Evolutionary conservation across 257 asterid species (phyloP).

Genomic region (Lavandula angustifolia): DNA sequence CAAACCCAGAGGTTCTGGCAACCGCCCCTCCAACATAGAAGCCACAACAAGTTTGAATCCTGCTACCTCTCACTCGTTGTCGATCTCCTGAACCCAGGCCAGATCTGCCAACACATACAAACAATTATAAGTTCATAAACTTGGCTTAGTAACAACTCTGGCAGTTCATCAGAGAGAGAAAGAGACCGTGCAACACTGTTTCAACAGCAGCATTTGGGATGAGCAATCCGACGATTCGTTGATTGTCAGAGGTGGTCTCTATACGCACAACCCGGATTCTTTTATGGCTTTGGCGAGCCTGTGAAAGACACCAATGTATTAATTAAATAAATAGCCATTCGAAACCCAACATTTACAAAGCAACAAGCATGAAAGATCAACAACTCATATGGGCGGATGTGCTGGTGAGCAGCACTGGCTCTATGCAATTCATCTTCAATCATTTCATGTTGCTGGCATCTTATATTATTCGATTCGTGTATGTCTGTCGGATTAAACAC

Average conservation of each 20-base stretch:
- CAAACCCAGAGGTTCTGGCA: slow-evolving; percentile 16
- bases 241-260: slow-evolving; percentile 81
- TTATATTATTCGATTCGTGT: neutral
- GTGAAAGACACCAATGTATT: slow-evolving; percentile 26
- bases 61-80: slow-evolving; percentile 31
- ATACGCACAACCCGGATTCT: slow-evolving; percentile 83
- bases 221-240: slow-evolving; percentile 81
- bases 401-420: no score
- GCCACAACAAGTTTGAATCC: neutral
- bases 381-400: no score
- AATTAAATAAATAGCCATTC: neutral
- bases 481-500: slow-evolving; percentile 22
- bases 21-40: slow-evolving; percentile 19
- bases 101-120: slow-evolving; percentile 44
- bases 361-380: no score
- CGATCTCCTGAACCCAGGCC: slow-evolving; percentile 52
- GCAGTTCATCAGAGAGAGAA: neutral
- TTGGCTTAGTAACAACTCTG: neutral
- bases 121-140: neutral
- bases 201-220: slow-evolving; percentile 95
- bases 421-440: slow-evolving; percentile 14
- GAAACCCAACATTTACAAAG: slow-evolving; percentile 6
- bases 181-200: slow-evolving; percentile 86
- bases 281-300: slow-evolving; percentile 84
- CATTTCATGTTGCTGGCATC: slow-evolving; percentile 20